Evolutionary conservation across 2,329 filamentous ascomycete species (phyloP).

Genomic region (Colletotrichum simmondsii): DNA sequence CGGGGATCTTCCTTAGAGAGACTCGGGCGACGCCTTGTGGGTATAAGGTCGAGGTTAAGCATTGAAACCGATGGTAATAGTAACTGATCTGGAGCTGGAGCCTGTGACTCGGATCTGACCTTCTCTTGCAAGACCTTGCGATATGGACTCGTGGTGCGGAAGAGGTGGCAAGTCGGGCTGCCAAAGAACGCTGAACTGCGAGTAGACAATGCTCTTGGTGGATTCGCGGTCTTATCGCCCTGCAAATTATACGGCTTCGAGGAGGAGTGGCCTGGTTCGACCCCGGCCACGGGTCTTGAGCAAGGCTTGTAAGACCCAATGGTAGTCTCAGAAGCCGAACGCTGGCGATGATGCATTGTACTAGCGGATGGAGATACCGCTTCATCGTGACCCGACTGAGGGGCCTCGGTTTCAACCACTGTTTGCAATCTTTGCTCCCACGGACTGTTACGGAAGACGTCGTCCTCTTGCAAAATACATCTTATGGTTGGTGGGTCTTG

Average conservation of each 20-base stretch:
- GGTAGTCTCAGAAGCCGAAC: background rate
- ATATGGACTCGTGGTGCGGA: slow-evolving; percentile 66
- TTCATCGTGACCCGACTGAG: background rate
- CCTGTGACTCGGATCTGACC: slow-evolving; percentile 51
- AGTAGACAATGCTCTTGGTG: slow-evolving; percentile 47
- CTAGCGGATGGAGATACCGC: background rate
- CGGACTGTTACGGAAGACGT: slow-evolving; percentile 43
- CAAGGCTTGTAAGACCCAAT: background rate
- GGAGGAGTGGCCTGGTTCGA: background rate
- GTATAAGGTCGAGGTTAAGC: slow-evolving; percentile 48
- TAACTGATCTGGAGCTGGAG: slow-evolving; percentile 33
- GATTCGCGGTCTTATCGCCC: slow-evolving; percentile 33
- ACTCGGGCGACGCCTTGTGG: slow-evolving; percentile 49
- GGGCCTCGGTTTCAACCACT: background rate
- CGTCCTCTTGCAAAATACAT: slow-evolving; percentile 45
- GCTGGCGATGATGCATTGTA: background rate
- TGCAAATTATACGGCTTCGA: background rate
- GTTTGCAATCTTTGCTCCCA: background rate
- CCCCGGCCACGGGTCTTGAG: background rate
- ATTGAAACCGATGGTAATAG: slow-evolving; percentile 39
- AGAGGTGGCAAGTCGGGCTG: slow-evolving; percentile 61
- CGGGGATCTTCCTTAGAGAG: slow-evolving; percentile 52
- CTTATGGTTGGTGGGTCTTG: slow-evolving; percentile 39
- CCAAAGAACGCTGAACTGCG: slow-evolving; percentile 63
- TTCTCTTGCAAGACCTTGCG: slow-evolving; percentile 61